Evolutionary conservation across 352 stramenopile species (phyloP).

Genomic region (Phytopythium helicoides): DNA sequence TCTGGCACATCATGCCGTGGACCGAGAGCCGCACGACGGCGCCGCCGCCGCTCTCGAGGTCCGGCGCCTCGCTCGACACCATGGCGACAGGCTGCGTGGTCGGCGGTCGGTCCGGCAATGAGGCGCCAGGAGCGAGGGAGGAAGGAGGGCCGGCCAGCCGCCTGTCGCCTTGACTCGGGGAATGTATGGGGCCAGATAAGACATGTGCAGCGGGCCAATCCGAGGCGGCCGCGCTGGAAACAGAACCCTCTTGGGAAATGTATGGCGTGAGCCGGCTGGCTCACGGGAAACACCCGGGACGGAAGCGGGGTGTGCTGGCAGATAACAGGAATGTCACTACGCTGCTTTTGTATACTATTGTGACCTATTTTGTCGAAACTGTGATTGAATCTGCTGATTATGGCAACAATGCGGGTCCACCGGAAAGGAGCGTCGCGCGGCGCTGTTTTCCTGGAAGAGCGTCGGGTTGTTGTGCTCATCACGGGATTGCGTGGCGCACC

Average conservation of each 20-base stretch:
- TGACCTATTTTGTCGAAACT: too few relatives aligned
- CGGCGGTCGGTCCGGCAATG: slow-evolving; percentile 7
- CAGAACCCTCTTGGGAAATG: neutral
- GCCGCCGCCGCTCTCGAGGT: slow-evolving; percentile 7
- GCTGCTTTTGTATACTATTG: too few relatives aligned
- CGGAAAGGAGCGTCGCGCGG: too few relatives aligned
- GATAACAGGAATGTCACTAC: too few relatives aligned
- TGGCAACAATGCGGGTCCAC: too few relatives aligned
- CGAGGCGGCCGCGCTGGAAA: neutral
- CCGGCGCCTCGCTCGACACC: slow-evolving; percentile 8
- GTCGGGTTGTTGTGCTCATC: slow-evolving; percentile 1
- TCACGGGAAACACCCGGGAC: too few relatives aligned
- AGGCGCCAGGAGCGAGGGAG: too few relatives aligned
- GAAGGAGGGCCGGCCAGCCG: too few relatives aligned
- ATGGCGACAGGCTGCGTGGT: slow-evolving; percentile 2
- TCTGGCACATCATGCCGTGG: slow-evolving; percentile 95
- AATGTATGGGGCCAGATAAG: neutral
- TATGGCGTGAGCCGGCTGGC: neutral
- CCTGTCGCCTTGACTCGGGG: neutral
- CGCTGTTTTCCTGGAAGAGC: slow-evolving; percentile 3
- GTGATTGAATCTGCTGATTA: too few relatives aligned
- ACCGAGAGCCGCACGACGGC: slow-evolving; percentile 66
- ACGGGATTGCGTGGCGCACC: too few relatives aligned
- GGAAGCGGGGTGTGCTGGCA: too few relatives aligned
- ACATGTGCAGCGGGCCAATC: too few relatives aligned